phyloP scores from a whole-genome alignment of 306 rosid genomes.

The Cercis canadensis region DNA sequence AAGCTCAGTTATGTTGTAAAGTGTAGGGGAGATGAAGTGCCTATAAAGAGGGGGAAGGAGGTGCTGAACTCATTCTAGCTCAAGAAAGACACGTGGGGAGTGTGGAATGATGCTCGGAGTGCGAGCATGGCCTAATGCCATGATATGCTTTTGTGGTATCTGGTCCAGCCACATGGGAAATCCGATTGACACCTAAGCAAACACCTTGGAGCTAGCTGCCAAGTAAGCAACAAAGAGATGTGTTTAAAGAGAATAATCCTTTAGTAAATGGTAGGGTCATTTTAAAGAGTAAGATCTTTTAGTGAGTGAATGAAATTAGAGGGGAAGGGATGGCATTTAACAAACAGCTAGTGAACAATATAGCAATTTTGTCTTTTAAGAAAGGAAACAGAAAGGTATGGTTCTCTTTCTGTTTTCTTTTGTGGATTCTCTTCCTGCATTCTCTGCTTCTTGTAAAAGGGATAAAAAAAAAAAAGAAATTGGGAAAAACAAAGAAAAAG shows the following conservation, averaged over 20 bases:
- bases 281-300: background rate
- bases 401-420: too few species aligned
- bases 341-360: too few species aligned
- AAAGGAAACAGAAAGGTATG: too few species aligned
- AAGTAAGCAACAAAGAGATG: background rate
- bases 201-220: conserved; percentile 12
- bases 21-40: background rate
- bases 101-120: conserved; percentile 37
- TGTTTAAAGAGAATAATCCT: background rate
- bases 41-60: conserved; percentile 24
- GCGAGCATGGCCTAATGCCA: conserved; percentile 17
- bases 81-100: conserved; percentile 39
- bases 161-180: conserved; percentile 31
- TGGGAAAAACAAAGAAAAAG: too few species aligned
- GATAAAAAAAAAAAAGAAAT: too few species aligned
- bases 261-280: background rate
- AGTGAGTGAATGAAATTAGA: too few species aligned
- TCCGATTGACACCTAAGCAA: conserved; percentile 28
- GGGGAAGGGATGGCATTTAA: too few species aligned
- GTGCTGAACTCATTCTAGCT: conserved; percentile 6
- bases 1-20: conserved; percentile 9
- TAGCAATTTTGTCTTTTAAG: too few species aligned
- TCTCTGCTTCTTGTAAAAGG: too few species aligned
- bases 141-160: background rate
- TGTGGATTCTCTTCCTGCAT: too few species aligned